phyloP scores from a whole-genome alignment of 768 basidiomycete species.

The Suillus ampliporus region DNA sequence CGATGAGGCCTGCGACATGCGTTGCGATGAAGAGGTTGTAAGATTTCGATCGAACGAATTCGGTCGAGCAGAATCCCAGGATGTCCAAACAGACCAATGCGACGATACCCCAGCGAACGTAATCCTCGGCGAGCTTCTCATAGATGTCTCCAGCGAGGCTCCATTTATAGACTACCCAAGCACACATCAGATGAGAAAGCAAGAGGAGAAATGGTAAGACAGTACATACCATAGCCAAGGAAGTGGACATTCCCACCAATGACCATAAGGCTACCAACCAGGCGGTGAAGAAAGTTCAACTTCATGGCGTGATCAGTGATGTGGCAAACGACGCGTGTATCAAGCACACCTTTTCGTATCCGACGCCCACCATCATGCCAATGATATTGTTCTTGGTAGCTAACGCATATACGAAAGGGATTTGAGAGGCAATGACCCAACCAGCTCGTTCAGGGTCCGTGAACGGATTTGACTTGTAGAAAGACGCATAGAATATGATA shows the following conservation, averaged over 20 bases:
- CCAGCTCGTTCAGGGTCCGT: constrained; percentile 39
- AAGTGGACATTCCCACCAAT: constrained; percentile 49
- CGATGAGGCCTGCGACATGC: constrained; percentile 49
- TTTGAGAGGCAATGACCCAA: constrained; percentile 47
- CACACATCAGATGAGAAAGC: constrained; percentile 5
- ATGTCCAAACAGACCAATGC: constrained; percentile 42
- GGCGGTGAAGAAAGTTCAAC: constrained; percentile 63
- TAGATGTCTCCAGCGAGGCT: constrained; percentile 27
- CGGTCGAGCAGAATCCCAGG: constrained; percentile 45
- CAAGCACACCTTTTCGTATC: constrained; percentile 52
- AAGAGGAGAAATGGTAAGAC: background rate
- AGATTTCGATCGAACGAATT: constrained; percentile 45
- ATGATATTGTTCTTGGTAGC: constrained; percentile 57
- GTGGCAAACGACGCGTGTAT: background rate
- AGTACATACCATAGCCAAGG: constrained; percentile 44
- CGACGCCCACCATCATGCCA: constrained; percentile 45
- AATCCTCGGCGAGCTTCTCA: constrained; percentile 14
- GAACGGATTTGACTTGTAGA: constrained; percentile 43
- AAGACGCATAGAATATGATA: constrained; percentile 42
- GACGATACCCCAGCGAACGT: constrained; percentile 38
- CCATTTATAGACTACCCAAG: constrained; percentile 33
- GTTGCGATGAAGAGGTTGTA: constrained; percentile 50
- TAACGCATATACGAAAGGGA: constrained; percentile 50
- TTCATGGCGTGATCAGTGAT: constrained; percentile 23
- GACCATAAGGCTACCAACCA: constrained; percentile 49